A percentile compares a stretch with the other conserved stretches of the same genome.
phyloP scores from a whole-genome alignment of 306 rosid species.

The Geum urbanum region DNA sequence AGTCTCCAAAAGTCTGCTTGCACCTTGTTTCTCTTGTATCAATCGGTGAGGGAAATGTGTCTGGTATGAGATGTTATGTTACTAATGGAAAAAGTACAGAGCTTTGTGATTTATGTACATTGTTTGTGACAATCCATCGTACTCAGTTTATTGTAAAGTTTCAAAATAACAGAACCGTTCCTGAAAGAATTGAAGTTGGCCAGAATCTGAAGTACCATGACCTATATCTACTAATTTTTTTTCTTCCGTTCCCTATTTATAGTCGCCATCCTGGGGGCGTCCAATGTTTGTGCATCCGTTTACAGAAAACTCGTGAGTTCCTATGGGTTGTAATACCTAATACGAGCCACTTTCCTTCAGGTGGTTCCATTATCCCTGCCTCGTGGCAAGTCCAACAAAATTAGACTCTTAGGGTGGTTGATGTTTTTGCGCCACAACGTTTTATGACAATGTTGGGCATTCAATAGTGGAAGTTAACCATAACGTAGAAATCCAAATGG shows the following conservation, averaged over 20 bases:
- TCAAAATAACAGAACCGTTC: not conserved
- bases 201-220: too few relatives aligned
- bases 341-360: not conserved
- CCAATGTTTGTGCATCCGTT: not conserved
- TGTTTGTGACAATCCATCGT: not conserved
- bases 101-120: not conserved
- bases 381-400: too few relatives aligned
- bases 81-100: conserved; percentile 8
- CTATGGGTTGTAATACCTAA: not conserved
- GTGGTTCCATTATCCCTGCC: too few relatives aligned
- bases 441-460: too few relatives aligned
- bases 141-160: not conserved
- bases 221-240: too few relatives aligned
- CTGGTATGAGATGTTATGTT: not conserved
- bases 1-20: not conserved
- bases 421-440: too few relatives aligned
- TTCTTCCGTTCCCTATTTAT: not conserved
- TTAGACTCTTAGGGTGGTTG: too few relatives aligned
- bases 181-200: not conserved
- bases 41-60: not conserved
- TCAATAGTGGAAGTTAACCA: too few relatives aligned
- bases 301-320: not conserved
- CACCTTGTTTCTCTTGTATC: conserved; percentile 10
- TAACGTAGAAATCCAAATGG: too few relatives aligned
- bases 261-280: not conserved